Evolutionary conservation across 2,329 filamentous ascomycete genomes (phyloP).

Genomic region (Cladosporium velox): DNA sequence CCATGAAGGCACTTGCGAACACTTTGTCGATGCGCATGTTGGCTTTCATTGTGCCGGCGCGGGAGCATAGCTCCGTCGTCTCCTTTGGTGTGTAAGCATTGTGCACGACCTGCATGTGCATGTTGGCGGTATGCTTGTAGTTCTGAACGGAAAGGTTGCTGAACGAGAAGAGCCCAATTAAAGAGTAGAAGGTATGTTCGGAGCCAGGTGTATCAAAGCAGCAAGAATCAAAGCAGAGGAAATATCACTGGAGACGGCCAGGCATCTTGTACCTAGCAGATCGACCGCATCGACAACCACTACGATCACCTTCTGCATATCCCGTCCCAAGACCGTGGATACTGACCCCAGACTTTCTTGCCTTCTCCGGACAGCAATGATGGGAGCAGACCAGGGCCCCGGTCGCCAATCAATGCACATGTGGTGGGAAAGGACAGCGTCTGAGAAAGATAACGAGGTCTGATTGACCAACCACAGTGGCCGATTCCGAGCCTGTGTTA

Average conservation of each 20-base stretch:
- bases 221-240: background rate
- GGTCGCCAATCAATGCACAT: background rate
- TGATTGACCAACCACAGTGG: conserved; percentile 10
- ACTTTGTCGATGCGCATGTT: conserved; percentile 57
- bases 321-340: background rate
- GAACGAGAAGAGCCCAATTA: background rate
- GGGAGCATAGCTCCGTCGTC: conserved; percentile 52
- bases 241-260: background rate
- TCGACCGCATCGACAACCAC: conserved; percentile 3
- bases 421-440: background rate
- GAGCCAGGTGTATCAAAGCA: background rate
- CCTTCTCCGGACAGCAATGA: background rate
- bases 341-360: conserved; percentile 1
- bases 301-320: background rate
- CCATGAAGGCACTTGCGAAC: conserved; percentile 54
- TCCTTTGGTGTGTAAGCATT: conserved; percentile 32
- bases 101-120: conserved; percentile 17
- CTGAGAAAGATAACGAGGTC: conserved; percentile 11
- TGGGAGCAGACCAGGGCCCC: background rate
- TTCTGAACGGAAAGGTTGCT: background rate
- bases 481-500: background rate
- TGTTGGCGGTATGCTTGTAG: background rate
- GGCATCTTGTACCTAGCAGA: background rate
- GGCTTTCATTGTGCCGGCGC: conserved; percentile 54
- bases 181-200: background rate